Evolutionary conservation across 1,284 basidiomycete species (phyloP).

Genomic region (Microbotryomycetes sp.): DNA sequence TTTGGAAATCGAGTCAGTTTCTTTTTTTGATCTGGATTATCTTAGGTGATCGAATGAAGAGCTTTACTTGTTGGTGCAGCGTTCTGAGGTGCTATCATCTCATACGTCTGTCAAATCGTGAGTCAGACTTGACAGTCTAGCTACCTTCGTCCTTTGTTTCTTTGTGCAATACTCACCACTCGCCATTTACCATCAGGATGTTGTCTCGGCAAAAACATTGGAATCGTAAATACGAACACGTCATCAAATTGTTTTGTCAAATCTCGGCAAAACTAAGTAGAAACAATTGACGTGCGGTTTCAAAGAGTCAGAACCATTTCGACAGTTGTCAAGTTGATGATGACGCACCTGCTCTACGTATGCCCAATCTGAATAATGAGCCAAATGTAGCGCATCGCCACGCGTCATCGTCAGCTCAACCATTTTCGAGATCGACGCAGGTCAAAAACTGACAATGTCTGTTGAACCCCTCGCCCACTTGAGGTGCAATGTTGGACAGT

Average conservation of each 20-base stretch:
- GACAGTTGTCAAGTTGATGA: too few species aligned
- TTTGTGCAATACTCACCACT: conserved; percentile 57
- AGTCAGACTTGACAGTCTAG: background rate
- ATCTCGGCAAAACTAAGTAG: conserved; percentile 74
- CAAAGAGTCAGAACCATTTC: background rate
- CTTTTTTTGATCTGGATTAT: background rate
- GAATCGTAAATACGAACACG: conserved; percentile 95
- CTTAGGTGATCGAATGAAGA: background rate
- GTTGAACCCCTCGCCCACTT: conserved; percentile 97
- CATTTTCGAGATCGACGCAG: conserved; percentile 33
- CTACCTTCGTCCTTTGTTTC: background rate
- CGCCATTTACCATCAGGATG: conserved; percentile 87
- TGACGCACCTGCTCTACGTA: conserved; percentile 64
- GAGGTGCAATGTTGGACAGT: conserved; percentile 92
- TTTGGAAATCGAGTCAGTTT: background rate
- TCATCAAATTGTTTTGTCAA: conserved; percentile 81
- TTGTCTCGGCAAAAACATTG: conserved; percentile 85
- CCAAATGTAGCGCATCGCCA: too few species aligned
- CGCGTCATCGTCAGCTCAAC: too few species aligned
- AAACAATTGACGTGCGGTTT: background rate
- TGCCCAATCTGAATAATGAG: conserved; percentile 68
- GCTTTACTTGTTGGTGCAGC: conserved; percentile 49
- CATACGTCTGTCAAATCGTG: conserved; percentile 73
- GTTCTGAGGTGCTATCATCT: conserved; percentile 76
- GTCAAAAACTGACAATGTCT: conserved; percentile 65